These are phyloP conservation scores for Osmanthus fragrans DNA, from an alignment of 257 asterid species.

Conservation along the genomic window DNA sequence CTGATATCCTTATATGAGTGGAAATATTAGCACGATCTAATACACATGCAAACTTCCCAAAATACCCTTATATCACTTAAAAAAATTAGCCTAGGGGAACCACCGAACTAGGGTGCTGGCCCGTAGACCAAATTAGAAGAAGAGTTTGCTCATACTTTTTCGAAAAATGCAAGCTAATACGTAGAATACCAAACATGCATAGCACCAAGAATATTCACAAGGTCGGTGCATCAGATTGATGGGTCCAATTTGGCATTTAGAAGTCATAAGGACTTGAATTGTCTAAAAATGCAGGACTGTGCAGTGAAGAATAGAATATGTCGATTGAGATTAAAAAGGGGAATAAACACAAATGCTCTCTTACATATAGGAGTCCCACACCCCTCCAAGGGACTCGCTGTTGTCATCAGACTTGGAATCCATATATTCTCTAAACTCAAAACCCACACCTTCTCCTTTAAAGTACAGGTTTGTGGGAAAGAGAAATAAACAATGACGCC, in stretches of 20 bases:
- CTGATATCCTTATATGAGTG: not conserved
- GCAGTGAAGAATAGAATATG: not conserved
- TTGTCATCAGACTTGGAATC: not conserved
- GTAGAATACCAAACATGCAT: not conserved
- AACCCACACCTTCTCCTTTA: not conserved
- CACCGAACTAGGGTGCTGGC: not conserved
- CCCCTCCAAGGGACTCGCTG: not conserved
- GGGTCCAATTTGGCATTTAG: not conserved
- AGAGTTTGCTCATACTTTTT: not conserved
- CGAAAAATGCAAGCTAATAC: not conserved
- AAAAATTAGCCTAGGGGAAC: not conserved
- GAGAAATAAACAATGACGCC: not conserved
- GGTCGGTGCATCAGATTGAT: not conserved
- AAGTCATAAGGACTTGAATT: not conserved
- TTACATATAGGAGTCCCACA: not conserved
- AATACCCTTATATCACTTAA: not conserved
- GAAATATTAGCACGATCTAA: not conserved
- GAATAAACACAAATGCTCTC: not conserved
- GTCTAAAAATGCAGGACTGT: not conserved
- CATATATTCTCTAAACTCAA: not conserved
- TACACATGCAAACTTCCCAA: not conserved
- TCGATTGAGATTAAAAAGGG: not conserved
- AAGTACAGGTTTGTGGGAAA: not conserved
- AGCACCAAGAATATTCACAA: not conserved
- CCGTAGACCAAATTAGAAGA: not conserved